Evolutionary conservation across 1,139 yeast species (phyloP).

Genomic region (Lodderomyces elongisporus): DNA sequence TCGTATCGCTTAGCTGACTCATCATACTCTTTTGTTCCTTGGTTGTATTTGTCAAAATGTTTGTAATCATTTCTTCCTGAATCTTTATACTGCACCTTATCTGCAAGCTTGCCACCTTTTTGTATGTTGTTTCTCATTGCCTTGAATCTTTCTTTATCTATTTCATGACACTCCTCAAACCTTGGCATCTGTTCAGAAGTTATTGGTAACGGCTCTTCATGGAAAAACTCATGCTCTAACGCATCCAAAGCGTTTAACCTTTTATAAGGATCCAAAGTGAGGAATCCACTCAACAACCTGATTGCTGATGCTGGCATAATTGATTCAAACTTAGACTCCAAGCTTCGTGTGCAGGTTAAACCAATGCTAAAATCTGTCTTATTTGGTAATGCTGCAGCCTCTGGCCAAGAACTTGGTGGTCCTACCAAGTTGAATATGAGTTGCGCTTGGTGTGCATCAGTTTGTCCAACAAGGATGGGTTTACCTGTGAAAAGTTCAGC

Average conservation of each 20-base stretch:
- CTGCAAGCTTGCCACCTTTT: not conserved
- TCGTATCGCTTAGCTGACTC: too few relatives aligned
- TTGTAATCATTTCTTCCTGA: too few relatives aligned
- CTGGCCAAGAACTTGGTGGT: constrained; percentile 68
- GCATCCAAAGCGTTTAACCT: constrained; percentile 81
- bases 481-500: constrained; percentile 80
- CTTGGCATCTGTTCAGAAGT: constrained; percentile 52
- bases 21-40: too few relatives aligned
- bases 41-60: too few relatives aligned
- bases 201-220: constrained; percentile 58
- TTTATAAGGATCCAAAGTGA: constrained; percentile 62
- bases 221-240: constrained; percentile 63
- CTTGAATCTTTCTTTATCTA: constrained; percentile 65
- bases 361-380: constrained; percentile 40
- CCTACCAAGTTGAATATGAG: constrained; percentile 78
- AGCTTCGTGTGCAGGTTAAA: constrained; percentile 46
- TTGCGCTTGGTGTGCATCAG: constrained; percentile 90
- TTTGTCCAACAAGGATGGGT: constrained; percentile 81
- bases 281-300: constrained; percentile 48
- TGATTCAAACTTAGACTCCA: constrained; percentile 42
- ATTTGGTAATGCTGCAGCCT: constrained; percentile 61
- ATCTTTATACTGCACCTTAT: too few relatives aligned
- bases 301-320: constrained; percentile 31
- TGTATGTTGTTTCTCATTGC: constrained; percentile 12
- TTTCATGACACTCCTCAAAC: constrained; percentile 85